These are phyloP conservation scores for Leccinum boreale DNA, from an alignment of 768 basidiomycete genomes.

Conservation along the genomic window DNA sequence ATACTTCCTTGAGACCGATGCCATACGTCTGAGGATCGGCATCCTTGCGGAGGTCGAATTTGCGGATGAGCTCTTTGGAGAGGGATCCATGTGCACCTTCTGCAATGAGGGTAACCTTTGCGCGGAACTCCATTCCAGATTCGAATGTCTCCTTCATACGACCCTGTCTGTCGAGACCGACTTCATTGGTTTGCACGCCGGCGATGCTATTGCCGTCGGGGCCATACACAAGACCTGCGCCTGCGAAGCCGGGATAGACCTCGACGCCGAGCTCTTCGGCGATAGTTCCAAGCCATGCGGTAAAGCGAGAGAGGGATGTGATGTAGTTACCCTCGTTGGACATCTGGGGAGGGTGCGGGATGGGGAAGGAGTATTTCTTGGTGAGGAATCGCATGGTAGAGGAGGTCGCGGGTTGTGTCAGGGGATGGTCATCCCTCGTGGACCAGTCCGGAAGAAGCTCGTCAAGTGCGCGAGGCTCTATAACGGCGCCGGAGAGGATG, in stretches of 20 bases:
- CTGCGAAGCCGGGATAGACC: conserved; percentile 95
- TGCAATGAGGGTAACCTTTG: conserved; percentile 87
- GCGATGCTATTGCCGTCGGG: conserved; percentile 39
- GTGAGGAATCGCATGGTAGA: conserved; percentile 89
- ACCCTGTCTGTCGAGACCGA: conserved; percentile 78
- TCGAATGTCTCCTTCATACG: conserved; percentile 85
- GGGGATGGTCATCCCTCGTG: conserved; percentile 62
- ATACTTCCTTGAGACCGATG: conserved; percentile 95
- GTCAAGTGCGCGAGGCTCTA: conserved; percentile 88
- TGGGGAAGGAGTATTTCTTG: conserved; percentile 59
- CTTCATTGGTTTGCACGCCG: conserved; percentile 91
- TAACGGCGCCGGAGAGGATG: conserved; percentile 92
- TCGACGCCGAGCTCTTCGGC: conserved; percentile 90
- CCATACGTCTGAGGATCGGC: conserved; percentile 91
- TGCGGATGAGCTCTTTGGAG: conserved; percentile 71
- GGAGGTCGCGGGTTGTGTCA: conserved; percentile 74
- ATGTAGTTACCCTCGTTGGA: conserved; percentile 92
- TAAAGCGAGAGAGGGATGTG: conserved; percentile 82
- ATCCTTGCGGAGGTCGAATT: conserved; percentile 66
- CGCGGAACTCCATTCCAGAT: conserved; percentile 93
- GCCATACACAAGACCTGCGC: conserved; percentile 75
- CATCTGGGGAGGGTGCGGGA: conserved; percentile 98
- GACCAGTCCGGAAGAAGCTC: conserved; percentile 90
- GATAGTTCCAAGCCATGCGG: conserved; percentile 82
- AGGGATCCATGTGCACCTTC: conserved; percentile 95